A percentile compares a stretch with the other conserved stretches of the same genome.
Evolutionary conservation across 805 yeast species (phyloP).

Genomic region (Wickerhamiella cacticola): DNA sequence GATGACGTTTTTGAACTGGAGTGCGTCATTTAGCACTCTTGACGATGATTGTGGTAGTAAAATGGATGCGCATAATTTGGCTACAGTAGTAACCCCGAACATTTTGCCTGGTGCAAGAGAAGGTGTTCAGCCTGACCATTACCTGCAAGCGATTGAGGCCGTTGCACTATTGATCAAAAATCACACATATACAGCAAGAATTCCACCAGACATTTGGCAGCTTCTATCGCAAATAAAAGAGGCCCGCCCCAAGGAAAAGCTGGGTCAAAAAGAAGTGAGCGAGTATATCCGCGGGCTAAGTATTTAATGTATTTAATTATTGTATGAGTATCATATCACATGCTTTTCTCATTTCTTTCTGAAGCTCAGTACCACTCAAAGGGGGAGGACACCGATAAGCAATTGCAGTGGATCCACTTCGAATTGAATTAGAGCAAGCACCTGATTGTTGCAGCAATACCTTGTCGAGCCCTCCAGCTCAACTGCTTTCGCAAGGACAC

Average conservation of each 20-base stretch:
- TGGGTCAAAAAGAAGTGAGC: conserved; percentile 3
- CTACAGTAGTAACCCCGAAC: conserved; percentile 92
- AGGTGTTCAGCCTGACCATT: conserved; percentile 30
- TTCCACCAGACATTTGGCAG: conserved; percentile 53
- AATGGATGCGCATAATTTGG: conserved; percentile 91
- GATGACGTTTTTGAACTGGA: conserved; percentile 82
- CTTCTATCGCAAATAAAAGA: conserved; percentile 37
- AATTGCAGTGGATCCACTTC: no score
- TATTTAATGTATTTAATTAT: conserved; percentile 6
- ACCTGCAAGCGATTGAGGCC: conserved; percentile 83
- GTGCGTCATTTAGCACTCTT: conserved; percentile 84
- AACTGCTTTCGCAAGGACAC: no score
- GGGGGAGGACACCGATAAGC: no score
- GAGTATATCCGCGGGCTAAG: conserved; percentile 2
- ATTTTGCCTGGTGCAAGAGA: conserved; percentile 40
- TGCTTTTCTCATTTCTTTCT: no score
- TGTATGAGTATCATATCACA: no score
- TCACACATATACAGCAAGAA: conserved; percentile 64
- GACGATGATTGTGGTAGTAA: conserved; percentile 86
- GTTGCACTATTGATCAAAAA: conserved; percentile 70
- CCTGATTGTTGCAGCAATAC: no score
- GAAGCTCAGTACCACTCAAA: no score
- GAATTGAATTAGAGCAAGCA: no score
- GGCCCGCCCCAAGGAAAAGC: conserved; percentile 10
- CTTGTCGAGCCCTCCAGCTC: no score